A percentile compares a stretch with the other conserved stretches of the same genome.
phyloP scores from a whole-genome alignment of 2,329 filamentous ascomycete genomes.

The Monosporascus sp. region DNA sequence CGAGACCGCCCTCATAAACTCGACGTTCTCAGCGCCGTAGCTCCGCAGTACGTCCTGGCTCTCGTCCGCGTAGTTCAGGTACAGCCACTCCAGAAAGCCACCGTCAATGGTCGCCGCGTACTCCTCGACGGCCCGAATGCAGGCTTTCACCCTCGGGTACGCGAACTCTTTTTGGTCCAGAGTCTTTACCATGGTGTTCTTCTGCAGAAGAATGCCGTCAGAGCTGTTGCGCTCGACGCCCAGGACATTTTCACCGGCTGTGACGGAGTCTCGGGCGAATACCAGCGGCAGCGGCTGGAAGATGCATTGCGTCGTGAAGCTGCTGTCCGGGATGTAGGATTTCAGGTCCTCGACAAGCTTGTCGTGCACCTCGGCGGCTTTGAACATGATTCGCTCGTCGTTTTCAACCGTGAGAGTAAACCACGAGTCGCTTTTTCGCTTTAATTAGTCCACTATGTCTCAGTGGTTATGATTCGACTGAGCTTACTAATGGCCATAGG shows the following conservation, averaged over 20 bases:
- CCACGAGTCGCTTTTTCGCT: constrained; percentile 5
- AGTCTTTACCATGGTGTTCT: constrained; percentile 1
- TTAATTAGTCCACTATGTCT: not conserved
- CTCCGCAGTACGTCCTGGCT: constrained; percentile 13
- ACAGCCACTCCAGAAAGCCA: constrained; percentile 12
- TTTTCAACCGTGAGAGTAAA: constrained; percentile 12
- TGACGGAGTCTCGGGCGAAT: not conserved
- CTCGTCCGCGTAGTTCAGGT: constrained; percentile 19
- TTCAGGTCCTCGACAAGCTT: constrained; percentile 2
- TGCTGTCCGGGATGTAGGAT: constrained; percentile 1
- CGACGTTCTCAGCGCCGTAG: constrained; percentile 16
- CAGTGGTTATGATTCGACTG: not conserved
- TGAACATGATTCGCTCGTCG: constrained; percentile 5
- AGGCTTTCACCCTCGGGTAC: constrained; percentile 1
- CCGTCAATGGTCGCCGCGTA: not conserved
- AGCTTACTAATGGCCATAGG: constrained; percentile 3
- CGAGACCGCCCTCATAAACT: constrained; percentile 12
- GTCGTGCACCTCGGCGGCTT: constrained; percentile 6
- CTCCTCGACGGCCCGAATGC: constrained; percentile 10
- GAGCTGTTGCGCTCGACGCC: constrained; percentile 3
- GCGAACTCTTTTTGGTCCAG: not conserved
- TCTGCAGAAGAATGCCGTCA: constrained; percentile 2
- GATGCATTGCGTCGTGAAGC: constrained; percentile 12
- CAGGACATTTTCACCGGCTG: constrained; percentile 2
- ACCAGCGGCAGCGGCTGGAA: constrained; percentile 6